phyloP scores from a whole-genome alignment of 1,139 yeast genomes.

The Nematodospora anomalae region DNA sequence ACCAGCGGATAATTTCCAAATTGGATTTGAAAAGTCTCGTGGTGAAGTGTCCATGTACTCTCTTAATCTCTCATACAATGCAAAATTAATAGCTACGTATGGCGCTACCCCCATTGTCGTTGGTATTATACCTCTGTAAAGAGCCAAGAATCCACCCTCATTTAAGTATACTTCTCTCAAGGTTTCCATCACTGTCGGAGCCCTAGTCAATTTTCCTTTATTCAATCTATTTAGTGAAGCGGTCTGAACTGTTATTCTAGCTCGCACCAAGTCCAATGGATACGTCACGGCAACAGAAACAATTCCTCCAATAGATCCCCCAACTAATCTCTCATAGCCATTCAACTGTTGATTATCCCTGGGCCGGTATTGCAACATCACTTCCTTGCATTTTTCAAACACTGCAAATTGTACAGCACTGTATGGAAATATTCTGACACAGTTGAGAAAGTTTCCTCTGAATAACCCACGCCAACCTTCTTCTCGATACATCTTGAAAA shows the following conservation, averaged over 20 bases:
- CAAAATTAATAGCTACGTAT: conserved; percentile 89
- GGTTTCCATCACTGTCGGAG: conserved; percentile 72
- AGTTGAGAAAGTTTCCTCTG: conserved; percentile 88
- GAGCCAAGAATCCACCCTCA: conserved; percentile 81
- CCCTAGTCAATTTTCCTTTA: conserved; percentile 43
- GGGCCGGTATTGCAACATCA: conserved; percentile 33
- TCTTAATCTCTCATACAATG: conserved; percentile 80
- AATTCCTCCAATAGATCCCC: conserved; percentile 84
- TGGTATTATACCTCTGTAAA: conserved; percentile 84
- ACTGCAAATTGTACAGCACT: conserved; percentile 93
- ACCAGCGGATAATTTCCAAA: conserved; percentile 71
- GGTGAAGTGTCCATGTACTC: conserved; percentile 49
- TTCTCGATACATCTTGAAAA: conserved; percentile 75
- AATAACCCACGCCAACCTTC: conserved; percentile 90
- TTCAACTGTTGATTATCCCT: conserved; percentile 35
- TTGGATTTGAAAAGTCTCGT: conserved; percentile 41
- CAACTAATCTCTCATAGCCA: conserved; percentile 56
- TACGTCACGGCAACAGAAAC: conserved; percentile 82
- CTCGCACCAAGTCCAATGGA: conserved; percentile 88
- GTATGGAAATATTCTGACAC: conserved; percentile 88
- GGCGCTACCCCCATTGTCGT: conserved; percentile 95
- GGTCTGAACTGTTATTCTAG: conserved; percentile 85
- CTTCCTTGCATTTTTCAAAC: conserved; percentile 67
- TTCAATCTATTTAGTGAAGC: conserved; percentile 63
- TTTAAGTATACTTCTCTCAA: conserved; percentile 57